Evolutionary conservation across 1,139 yeast species (phyloP), one percentile per base, ranked within the genome.

Genomic region (Diutina sp.): DNA sequence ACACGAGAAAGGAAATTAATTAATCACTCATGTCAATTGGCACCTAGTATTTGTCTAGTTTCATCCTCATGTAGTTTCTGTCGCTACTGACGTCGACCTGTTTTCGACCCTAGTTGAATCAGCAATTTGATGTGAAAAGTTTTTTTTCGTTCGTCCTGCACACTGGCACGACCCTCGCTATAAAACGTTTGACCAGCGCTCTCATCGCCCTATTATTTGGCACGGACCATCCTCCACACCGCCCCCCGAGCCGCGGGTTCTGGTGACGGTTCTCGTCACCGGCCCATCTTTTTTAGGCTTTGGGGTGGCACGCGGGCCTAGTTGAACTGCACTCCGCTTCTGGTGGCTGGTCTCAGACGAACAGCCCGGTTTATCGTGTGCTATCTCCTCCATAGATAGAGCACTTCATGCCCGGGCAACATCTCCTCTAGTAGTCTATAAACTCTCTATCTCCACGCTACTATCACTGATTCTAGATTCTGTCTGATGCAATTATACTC

Each of bases 331-430:
- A 28, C 30, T 29, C 51, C 38, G 45, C 21, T 18, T 16, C 45
- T 38, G 12, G 16, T n/a, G 53, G 18, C 11, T 11, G 32, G n/a
- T 50, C 53, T 38, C 53, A 50, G 53, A 50, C 41, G 35, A 50
- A 50, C 46, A 38, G 44, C 44, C 44, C 53, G 45, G 45, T 32
- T 50, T 50, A 30, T 50, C 53, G 53, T 50, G 45, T 50, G n/a
- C 29, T 50, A 50, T 32, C 53, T 47, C 38, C n/a, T 29, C 51
- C 12, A 47, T 47, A 47, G 51, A 47, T 29, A 47, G 51, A 28
- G 18, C 51, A 47, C 51, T 47, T 47, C 51, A 47, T 47, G 51
- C 51, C 51, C 51, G 51, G 51, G 51, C 51, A 47, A 47, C 51
- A 47, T 47, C 21, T 29, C 41, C 41, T 9, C 12, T 35, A 35